Evolutionary conservation across 2,329 filamentous ascomycete species (phyloP), one percentile per base, ranked within the genome.

Genomic region (Dactylellina haptotyla): DNA sequence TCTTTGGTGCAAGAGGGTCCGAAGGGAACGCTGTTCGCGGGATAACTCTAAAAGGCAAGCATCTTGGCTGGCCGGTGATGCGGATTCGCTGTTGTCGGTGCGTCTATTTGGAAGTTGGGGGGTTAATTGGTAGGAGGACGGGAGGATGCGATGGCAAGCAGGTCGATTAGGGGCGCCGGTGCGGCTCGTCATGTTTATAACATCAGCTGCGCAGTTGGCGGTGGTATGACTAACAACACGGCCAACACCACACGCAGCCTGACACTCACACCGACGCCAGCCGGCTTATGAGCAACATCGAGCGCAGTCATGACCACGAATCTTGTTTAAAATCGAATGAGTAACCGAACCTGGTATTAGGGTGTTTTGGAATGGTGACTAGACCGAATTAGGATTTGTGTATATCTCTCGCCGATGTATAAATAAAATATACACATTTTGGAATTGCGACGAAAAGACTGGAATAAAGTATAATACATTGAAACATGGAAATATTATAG

Each of bases 221-320:
- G 34, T 39, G 34, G 34, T 64, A 62, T 71, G 66, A 71, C 66
- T 71, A 71, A 63, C 66, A 50, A 63, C 56, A 71, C 37, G 26
- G 37, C 43, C 66, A 71, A 71, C 66, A 71, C 65, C 34, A 54
- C 50, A 45, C 23, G 41, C 59, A 45, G 26, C 48, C 5, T n/a
- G 4, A 9, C 4, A 16, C 16, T 10, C 12, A 20, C n/a, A n/a
- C n/a, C n/a, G n/a, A n/a, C n/a, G 41, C 14, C 41, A 46, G 41
- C n/a, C n/a, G 18, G 34, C 43, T n/a, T 45, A 71, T 71, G 66
- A 71, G 66, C 66, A 63, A 71, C 6, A 45, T 45, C 41, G n/a
- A n/a, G n/a, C n/a, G n/a, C n/a, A n/a, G n/a, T n/a, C n/a, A n/a
- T n/a, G n/a, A n/a, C n/a, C n/a, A n/a, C n/a, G n/a, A n/a, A n/a